Evolutionary conservation across 768 basidiomycete genomes (phyloP), one percentile per base, ranked within the genome.

Genomic region (Hygrocybe coccinea): DNA sequence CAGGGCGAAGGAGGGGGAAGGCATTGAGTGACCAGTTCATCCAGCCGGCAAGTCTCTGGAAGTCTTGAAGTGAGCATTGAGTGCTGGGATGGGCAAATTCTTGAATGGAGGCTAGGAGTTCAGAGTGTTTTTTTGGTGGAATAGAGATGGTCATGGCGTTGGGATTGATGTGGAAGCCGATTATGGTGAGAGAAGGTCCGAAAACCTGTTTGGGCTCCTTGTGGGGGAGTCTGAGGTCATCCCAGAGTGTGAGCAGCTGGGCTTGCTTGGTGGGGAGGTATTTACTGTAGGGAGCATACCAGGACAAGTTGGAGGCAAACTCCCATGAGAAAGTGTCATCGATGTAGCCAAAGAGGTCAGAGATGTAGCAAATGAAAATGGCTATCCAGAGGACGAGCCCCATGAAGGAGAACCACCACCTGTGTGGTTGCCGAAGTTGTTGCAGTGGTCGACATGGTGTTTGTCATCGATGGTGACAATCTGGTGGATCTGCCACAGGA

Each of bases 121-220:
- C 58, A 4, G 11, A 5, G 10, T 54, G 46, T 4, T 37, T 21
- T 4, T 57, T 36, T 0, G 15, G 9, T 1, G 59, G 36, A 24
- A 70, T 55, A 0, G 67, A 60, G 50, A 73, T 56, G 0, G 66
- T 67, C 65, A 75, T 67, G 0, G 43, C 49, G 25, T 68, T 63
- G 0, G 71, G 43, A 54, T 79, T 69, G 19, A 77, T 71, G 0
- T 64, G 21, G 53, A 74, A 73, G n/a, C 78, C 74, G 55, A 78
- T 71, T 56, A 78, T 69, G 1, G 61, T 60, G 15, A 79, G 66
- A 0, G 34, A 3, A 0, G 41, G 5, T 0, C 73, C 75, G 17
- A 17, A 70, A 0, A 74, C 8, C 57, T 79, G 79, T 55, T 79
- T 80, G 2, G 46, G 33, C 11, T 63, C 52, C 11, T 74, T 65